These are phyloP conservation scores for Pyrus bretschneideri DNA, from an alignment of 306 rosid genomes.

Conservation along the genomic window DNA sequence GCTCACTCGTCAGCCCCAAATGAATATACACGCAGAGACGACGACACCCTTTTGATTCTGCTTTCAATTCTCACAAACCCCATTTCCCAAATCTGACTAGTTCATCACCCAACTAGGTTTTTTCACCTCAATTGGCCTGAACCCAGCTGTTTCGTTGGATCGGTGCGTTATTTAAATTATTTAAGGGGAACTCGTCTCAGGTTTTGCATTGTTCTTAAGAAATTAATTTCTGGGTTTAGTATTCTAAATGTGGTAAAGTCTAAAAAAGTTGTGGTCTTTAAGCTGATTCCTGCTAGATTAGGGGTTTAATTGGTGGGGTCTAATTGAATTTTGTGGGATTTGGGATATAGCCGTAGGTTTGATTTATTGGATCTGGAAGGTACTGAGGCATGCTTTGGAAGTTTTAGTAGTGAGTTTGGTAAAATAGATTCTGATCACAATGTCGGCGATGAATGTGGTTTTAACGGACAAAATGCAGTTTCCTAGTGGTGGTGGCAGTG, in stretches of 20 bases:
- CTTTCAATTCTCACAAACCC: not conserved
- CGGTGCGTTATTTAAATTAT: constrained; percentile 4
- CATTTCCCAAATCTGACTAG: constrained; percentile 42
- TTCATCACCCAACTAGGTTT: not conserved
- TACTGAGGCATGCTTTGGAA: constrained; percentile 44
- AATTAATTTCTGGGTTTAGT: not conserved
- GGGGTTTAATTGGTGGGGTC: constrained; percentile 28
- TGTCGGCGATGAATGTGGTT: constrained; percentile 80
- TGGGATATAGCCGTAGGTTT: not conserved
- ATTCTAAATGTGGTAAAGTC: constrained; percentile 11
- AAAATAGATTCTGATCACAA: constrained; percentile 61
- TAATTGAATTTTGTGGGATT: constrained; percentile 21
- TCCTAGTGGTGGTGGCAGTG: constrained; percentile 34
- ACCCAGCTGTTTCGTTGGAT: constrained; percentile 9
- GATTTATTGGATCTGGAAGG: constrained; percentile 31
- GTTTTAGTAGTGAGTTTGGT: constrained; percentile 30
- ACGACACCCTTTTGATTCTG: constrained; percentile 1
- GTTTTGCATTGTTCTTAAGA: constrained; percentile 13
- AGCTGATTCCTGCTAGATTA: constrained; percentile 23
- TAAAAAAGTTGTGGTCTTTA: constrained; percentile 20
- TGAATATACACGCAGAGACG: not conserved
- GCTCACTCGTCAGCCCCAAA: constrained; percentile 10
- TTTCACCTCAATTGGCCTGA: not conserved
- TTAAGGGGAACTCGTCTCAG: not conserved
- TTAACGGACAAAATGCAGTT: constrained; percentile 69